Evolutionary conservation across 257 asterid species (phyloP).

Genomic region (Nicotiana otophora): DNA sequence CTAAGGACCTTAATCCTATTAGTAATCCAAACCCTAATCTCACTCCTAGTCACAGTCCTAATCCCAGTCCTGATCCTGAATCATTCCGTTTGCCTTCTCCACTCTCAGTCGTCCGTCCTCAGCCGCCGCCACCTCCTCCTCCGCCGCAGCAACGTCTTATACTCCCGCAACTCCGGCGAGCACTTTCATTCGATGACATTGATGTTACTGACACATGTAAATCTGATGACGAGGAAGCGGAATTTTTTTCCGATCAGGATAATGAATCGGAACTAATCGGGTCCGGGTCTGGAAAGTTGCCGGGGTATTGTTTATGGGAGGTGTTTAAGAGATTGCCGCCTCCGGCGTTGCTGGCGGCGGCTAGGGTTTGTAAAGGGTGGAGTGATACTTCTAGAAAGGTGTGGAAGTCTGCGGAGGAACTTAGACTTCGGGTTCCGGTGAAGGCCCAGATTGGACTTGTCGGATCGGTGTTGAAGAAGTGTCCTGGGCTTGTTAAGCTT

Average conservation of each 20-base stretch:
- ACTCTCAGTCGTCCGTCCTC: conserved; percentile 27
- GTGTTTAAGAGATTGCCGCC: conserved; percentile 81
- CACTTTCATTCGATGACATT: conserved; percentile 67
- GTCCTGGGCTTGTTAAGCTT: conserved; percentile 62
- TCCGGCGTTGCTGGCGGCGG: conserved; percentile 55
- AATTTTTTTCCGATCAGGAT: conserved; percentile 19
- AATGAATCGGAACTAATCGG: conserved; percentile 41
- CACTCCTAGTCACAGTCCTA: conserved; percentile 6
- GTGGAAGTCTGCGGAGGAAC: conserved; percentile 89
- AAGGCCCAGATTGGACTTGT: conserved; percentile 69
- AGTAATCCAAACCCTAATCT: neutral
- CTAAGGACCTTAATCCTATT: conserved; percentile 11
- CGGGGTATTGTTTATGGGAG: conserved; percentile 76
- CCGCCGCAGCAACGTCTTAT: conserved; percentile 6
- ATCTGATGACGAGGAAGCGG: conserved; percentile 2
- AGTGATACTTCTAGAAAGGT: conserved; percentile 61
- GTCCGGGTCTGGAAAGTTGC: conserved; percentile 23
- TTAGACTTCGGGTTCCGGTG: conserved; percentile 73
- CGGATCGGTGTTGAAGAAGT: conserved; percentile 88
- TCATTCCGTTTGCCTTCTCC: conserved; percentile 24
- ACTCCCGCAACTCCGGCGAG: conserved; percentile 43
- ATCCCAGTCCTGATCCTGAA: conserved; percentile 21
- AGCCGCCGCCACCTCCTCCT: conserved; percentile 19
- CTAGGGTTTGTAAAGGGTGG: conserved; percentile 82
- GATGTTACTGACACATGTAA: conserved; percentile 36